Base-by-base conservation (phyloP, 352 stramenopile species). In the Plasmopara viticola region DNA sequence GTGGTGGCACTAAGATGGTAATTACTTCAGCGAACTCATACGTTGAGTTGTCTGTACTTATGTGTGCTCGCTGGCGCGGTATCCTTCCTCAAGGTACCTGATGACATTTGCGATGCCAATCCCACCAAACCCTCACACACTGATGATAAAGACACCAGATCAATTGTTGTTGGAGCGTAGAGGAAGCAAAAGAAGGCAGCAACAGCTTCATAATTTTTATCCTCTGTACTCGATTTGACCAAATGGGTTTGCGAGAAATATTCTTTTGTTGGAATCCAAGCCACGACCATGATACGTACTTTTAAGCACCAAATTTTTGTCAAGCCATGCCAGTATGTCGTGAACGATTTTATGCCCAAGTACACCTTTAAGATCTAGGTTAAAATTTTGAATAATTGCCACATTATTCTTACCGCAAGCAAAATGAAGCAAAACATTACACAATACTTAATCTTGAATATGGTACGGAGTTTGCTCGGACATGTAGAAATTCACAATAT, bases 381-480 rank as follows among this genome's bases (percentile, higher is more conserved):
- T 48, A 28, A 60, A 54, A 9, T 71, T 56, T 4, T 59, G 60
- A 35, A 80, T 40, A 33, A 87, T 72, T 18, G 69, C 70, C 9
- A 84, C 54, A 4, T 56, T 62, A 28, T 51, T 59, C 13, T 58
- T 52, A 8, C 75, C 78, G 39, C 72, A 78, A 12, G 72, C 74
- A 34, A 89, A 64, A 5, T 66, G 72, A 5, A 85, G 53, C 8
- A 84, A 55, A 2, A 79, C 45, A 30, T 74, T 85, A 60, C 85
- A 87, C 44, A 85, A 68, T 10, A 65, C 59, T 41, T 87, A 67
- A 17, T 82, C 70, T 35, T 35, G 20, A 25, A 25, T 25, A 25
- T 25, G 20, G 3, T 25, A 5, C 73, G 56, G 54, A 13, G 60
- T n/a, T 51, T 50, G 41, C 4, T 64, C 48, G n/a, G 48, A 60